These are phyloP conservation scores for Saprolegnia diclina DNA, from an alignment of 352 stramenopile species.

Conservation along the genomic window DNA sequence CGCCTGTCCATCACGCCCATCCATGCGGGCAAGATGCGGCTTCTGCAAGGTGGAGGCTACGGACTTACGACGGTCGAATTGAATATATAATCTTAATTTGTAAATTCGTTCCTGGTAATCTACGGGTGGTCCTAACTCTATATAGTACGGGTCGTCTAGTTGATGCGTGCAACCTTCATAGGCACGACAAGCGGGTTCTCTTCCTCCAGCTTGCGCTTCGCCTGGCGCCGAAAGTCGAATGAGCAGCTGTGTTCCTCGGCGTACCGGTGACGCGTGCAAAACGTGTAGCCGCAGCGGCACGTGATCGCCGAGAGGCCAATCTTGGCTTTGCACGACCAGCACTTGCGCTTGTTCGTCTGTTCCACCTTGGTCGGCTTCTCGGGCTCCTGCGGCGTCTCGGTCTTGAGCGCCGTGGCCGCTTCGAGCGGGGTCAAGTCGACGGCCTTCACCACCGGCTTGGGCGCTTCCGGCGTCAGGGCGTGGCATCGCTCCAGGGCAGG, in stretches of 20 bases:
- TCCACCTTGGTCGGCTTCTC: slow-evolving; percentile 24
- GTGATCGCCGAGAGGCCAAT: slow-evolving; percentile 78
- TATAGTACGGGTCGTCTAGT: slow-evolving; percentile 14
- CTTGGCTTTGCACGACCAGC: slow-evolving; percentile 85
- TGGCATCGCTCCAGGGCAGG: not conserved
- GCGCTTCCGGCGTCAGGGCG: not conserved
- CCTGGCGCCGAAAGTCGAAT: slow-evolving; percentile 83
- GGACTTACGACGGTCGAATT: too few relatives aligned
- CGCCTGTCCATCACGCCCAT: too few relatives aligned
- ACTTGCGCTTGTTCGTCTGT: slow-evolving; percentile 86
- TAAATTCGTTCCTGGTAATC: slow-evolving; percentile 21
- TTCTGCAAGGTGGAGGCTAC: too few relatives aligned
- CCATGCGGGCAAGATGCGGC: too few relatives aligned
- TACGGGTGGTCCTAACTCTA: slow-evolving; percentile 20
- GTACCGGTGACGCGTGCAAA: slow-evolving; percentile 86
- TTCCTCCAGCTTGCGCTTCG: slow-evolving; percentile 74
- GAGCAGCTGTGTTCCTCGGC: slow-evolving; percentile 82
- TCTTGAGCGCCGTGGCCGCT: not conserved
- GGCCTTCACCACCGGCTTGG: not conserved
- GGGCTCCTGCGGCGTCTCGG: not conserved
- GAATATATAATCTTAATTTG: slow-evolving; percentile 21
- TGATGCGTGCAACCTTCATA: slow-evolving; percentile 79
- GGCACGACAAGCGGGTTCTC: slow-evolving; percentile 80
- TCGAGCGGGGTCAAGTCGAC: slow-evolving; percentile 10
- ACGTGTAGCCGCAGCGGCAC: slow-evolving; percentile 87